Conservation (phyloP, 495 filamentous ascomycete genomes). For the Lasiosphaeriaceae sp. region DNA sequence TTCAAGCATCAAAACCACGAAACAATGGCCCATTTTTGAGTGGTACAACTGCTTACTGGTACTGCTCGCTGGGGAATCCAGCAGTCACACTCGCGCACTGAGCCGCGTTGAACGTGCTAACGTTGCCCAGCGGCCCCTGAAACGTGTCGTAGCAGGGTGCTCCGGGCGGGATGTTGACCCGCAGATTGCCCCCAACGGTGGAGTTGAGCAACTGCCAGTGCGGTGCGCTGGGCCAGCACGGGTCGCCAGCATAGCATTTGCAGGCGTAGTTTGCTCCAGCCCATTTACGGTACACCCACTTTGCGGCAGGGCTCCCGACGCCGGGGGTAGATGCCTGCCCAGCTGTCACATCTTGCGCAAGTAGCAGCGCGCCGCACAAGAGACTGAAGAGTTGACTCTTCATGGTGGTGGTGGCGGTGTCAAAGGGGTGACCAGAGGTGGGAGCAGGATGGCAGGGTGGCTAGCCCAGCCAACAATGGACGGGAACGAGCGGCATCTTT, state of each 20-base stretch:
- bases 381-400: constrained; percentile 9
- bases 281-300: constrained; percentile 27
- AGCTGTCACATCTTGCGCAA: constrained; percentile 5
- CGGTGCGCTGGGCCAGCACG: constrained; percentile 37
- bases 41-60: constrained; percentile 26
- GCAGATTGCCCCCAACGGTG: constrained; percentile 37
- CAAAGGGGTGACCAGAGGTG: background rate
- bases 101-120: constrained; percentile 36
- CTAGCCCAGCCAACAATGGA: too few species aligned
- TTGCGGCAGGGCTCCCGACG: background rate
- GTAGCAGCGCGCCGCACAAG: constrained; percentile 15
- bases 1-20: background rate
- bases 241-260: constrained; percentile 40
- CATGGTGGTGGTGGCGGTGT: constrained; percentile 12
- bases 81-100: constrained; percentile 31
- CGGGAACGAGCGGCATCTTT: too few species aligned
- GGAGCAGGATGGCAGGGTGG: background rate
- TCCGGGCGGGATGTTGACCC: constrained; percentile 34
- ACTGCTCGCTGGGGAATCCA: constrained; percentile 34
- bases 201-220: constrained; percentile 35
- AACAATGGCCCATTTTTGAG: too few species aligned
- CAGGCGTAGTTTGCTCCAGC: constrained; percentile 35
- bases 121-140: constrained; percentile 33
- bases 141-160: constrained; percentile 40
- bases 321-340: background rate